Conservation (phyloP, 495 filamentous ascomycete genomes). For the Thozetella sp. region DNA sequence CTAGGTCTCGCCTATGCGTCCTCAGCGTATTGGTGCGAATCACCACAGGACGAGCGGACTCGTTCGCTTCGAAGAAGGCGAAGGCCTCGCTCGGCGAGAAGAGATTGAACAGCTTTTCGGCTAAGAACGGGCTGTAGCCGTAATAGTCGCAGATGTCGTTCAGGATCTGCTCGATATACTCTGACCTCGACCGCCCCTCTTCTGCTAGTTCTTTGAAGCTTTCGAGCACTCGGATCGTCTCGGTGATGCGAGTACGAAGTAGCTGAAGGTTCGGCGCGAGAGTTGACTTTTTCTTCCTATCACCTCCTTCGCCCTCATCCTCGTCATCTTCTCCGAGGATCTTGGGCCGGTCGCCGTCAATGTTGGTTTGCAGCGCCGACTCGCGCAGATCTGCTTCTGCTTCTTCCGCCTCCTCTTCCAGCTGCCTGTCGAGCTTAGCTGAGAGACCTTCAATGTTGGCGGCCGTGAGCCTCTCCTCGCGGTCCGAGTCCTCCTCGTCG, state of each 20-base stretch:
- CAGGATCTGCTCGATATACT: slow-evolving; percentile 83
- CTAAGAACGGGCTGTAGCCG: slow-evolving; percentile 68
- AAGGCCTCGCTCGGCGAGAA: slow-evolving; percentile 95
- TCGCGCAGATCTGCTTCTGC: slow-evolving; percentile 83
- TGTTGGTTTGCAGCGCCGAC: slow-evolving; percentile 92
- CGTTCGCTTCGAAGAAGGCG: slow-evolving; percentile 98
- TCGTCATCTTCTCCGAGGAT: slow-evolving; percentile 65
- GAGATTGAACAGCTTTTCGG: slow-evolving; percentile 58
- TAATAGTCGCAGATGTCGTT: slow-evolving; percentile 96
- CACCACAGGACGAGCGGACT: slow-evolving; percentile 79
- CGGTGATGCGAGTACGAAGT: slow-evolving; percentile 86
- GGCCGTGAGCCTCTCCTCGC: slow-evolving; percentile 88
- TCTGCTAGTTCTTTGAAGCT: slow-evolving; percentile 81
- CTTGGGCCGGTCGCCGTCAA: slow-evolving; percentile 75
- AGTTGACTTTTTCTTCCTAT: slow-evolving; percentile 46
- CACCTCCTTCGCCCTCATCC: slow-evolving; percentile 43
- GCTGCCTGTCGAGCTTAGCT: slow-evolving; percentile 72
- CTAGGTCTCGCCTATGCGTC: slow-evolving; percentile 88
- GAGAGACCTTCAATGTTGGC: slow-evolving; percentile 95
- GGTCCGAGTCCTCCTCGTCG: slow-evolving; percentile 88
- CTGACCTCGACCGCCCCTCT: slow-evolving; percentile 75
- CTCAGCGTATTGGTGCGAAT: slow-evolving; percentile 92
- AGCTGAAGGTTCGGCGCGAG: slow-evolving; percentile 89
- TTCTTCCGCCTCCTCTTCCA: slow-evolving; percentile 70
- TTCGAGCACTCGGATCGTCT: slow-evolving; percentile 87